Conservation (phyloP, 371 early-diverging fungal genomes). For the Circinella minor region DNA sequence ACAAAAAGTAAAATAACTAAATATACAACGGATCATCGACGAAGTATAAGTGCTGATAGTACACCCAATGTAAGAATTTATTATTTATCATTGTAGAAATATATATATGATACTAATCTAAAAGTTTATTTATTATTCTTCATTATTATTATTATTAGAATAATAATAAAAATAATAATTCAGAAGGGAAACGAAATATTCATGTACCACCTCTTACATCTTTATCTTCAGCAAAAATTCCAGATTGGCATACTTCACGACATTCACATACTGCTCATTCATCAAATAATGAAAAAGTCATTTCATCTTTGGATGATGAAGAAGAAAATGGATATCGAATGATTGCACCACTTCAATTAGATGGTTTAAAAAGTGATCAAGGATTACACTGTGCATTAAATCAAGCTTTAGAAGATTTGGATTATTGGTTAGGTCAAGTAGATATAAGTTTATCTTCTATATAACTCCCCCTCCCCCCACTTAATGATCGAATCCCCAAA, state of each 20-base stretch:
- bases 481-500: too few species aligned
- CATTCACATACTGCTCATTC: background rate
- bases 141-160: too few species aligned
- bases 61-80: constrained; percentile 10
- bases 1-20: constrained; percentile 5
- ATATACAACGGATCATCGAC: constrained; percentile 27
- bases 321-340: constrained; percentile 10
- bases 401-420: constrained; percentile 30
- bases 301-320: constrained; percentile 14
- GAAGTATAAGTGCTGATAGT: constrained; percentile 51
- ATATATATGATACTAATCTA: background rate
- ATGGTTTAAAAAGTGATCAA: constrained; percentile 27
- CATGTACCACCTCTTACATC: constrained; percentile 11
- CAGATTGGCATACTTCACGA: background rate
- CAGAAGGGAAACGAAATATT: constrained; percentile 5
- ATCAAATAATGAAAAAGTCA: background rate
- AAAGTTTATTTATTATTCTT: background rate
- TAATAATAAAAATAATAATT: background rate
- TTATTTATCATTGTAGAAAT: background rate
- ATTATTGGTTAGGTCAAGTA: constrained; percentile 35
- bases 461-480: background rate
- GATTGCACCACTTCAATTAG: constrained; percentile 28
- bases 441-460: constrained; percentile 6
- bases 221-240: constrained; percentile 12
- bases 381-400: constrained; percentile 37